These are phyloP conservation scores for Taiwanofungus camphoratus DNA, from an alignment of 1,284 basidiomycete species.

Conservation along the genomic window DNA sequence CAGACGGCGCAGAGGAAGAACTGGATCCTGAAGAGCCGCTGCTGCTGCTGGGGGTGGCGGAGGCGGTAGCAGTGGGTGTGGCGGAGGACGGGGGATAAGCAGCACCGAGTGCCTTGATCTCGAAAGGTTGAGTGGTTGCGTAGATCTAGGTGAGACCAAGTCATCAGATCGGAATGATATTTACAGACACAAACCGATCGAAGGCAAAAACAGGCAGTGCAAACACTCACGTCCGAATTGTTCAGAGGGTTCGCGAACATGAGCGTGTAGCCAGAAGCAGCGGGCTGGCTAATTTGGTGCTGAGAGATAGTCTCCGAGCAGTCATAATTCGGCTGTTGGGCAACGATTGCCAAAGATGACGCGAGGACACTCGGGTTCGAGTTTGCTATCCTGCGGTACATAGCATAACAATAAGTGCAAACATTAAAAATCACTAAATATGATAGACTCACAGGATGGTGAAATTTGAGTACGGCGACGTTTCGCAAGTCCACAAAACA, in stretches of 20 bases:
- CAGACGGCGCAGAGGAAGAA: constrained; percentile 17
- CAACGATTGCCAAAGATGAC: constrained; percentile 38
- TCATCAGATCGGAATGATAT: background rate
- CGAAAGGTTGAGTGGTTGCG: constrained; percentile 55
- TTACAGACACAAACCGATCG: constrained; percentile 6
- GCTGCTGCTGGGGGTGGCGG: constrained; percentile 17
- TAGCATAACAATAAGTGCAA: constrained; percentile 6
- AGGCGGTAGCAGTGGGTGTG: constrained; percentile 25
- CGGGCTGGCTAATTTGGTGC: constrained; percentile 37
- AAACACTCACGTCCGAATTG: constrained; percentile 40
- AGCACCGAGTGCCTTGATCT: constrained; percentile 60
- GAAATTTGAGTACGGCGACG: constrained; percentile 30
- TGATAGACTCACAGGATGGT: constrained; percentile 36
- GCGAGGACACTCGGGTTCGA: constrained; percentile 29
- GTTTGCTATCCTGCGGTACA: constrained; percentile 35
- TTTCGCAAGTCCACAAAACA: constrained; percentile 36
- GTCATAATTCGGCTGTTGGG: constrained; percentile 48
- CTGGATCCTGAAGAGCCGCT: constrained; percentile 21
- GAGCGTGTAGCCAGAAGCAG: constrained; percentile 50
- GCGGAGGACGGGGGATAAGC: constrained; percentile 49
- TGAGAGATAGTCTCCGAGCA: constrained; percentile 52
- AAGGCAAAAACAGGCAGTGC: background rate
- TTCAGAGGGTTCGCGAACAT: constrained; percentile 55
- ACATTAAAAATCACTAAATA: background rate
- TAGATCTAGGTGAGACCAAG: constrained; percentile 42